Evolutionary conservation across 805 yeast genomes (phyloP).

Genomic region (Pichia deserticola): DNA sequence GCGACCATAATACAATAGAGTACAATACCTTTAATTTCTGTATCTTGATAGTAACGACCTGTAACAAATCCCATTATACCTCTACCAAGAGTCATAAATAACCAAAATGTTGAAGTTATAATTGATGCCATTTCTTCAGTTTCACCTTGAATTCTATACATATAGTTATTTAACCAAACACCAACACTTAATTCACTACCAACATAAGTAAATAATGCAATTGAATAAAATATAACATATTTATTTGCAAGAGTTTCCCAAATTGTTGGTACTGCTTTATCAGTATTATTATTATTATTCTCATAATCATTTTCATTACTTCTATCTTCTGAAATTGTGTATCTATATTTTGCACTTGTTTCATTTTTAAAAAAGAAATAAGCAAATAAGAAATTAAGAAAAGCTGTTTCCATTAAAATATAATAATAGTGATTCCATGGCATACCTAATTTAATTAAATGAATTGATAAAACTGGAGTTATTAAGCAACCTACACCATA

Average conservation of each 20-base stretch:
- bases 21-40: slow-evolving; percentile 34
- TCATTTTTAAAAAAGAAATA: slow-evolving; percentile 33
- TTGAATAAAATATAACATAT: slow-evolving; percentile 34
- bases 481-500: slow-evolving; percentile 49
- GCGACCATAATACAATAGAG: slow-evolving; percentile 31
- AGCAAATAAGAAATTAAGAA: slow-evolving; percentile 20
- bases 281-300: slow-evolving; percentile 10
- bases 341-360: slow-evolving; percentile 37
- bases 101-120: slow-evolving; percentile 46
- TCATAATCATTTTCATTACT: slow-evolving; percentile 12
- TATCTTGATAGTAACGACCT: slow-evolving; percentile 34
- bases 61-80: slow-evolving; percentile 41
- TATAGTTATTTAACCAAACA: slow-evolving; percentile 43
- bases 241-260: slow-evolving; percentile 26
- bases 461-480: slow-evolving; percentile 40
- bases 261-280: slow-evolving; percentile 11
- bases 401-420: slow-evolving; percentile 27
- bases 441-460: slow-evolving; percentile 30
- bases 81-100: slow-evolving; percentile 43
- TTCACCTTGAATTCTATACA: slow-evolving; percentile 33
- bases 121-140: slow-evolving; percentile 35
- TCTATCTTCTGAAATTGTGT: slow-evolving; percentile 12
- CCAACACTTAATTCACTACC: slow-evolving; percentile 51
- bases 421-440: slow-evolving; percentile 41
- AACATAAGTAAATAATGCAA: slow-evolving; percentile 39